Percentiles rank a stretch among this genome's conserved stretches.
These are phyloP conservation scores for Phaseolus coccineus DNA, from an alignment of 331 rosid genomes.

Conservation along the genomic window DNA sequence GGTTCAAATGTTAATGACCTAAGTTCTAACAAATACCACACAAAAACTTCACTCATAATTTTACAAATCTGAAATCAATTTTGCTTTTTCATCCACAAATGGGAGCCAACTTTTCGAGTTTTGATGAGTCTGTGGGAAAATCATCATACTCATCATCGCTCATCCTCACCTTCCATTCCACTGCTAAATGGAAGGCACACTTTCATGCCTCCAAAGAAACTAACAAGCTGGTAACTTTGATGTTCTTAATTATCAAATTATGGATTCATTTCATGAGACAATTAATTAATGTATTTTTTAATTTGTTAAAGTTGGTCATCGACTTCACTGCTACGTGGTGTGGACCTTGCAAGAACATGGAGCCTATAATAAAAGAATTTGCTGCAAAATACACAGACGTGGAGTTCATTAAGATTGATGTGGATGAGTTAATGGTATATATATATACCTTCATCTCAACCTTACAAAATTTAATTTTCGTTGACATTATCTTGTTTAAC, in stretches of 20 bases:
- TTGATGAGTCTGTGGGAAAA: conserved; percentile 19
- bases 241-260: background rate
- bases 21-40: background rate
- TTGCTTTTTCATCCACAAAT: conserved; percentile 20
- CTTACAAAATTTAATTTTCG: background rate
- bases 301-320: conserved; percentile 63
- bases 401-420: conserved; percentile 68
- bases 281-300: background rate
- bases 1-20: background rate
- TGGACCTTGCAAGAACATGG: conserved; percentile 78
- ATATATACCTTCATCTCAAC: background rate
- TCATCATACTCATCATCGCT: background rate
- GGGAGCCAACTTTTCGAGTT: conserved; percentile 50
- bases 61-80: background rate
- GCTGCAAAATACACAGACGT: conserved; percentile 61
- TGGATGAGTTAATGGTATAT: conserved; percentile 62
- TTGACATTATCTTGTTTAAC: background rate
- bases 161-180: conserved; percentile 45
- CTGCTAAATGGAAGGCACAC: conserved; percentile 62
- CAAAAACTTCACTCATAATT: background rate
- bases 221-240: conserved; percentile 65
- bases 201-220: conserved; percentile 54
- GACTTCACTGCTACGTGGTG: conserved; percentile 92
- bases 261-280: background rate
- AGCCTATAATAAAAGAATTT: conserved; percentile 63